Percentiles rank a stretch among this genome's conserved stretches.
Conservation (phyloP, 768 basidiomycete species). For the Ramaria sp. region DNA sequence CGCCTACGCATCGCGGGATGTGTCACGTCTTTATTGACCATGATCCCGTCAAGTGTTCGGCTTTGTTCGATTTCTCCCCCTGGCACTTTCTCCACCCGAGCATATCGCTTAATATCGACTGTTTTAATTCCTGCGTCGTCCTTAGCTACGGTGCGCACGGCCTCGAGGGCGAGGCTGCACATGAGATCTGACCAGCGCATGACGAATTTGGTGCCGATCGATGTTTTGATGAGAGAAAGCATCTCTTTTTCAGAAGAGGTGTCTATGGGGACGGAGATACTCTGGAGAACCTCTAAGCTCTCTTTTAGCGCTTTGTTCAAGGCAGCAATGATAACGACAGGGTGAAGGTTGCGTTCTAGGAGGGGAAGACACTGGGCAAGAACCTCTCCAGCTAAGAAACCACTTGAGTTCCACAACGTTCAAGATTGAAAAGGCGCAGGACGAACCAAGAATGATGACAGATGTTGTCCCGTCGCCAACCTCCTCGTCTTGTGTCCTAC, state of each 20-base stretch:
- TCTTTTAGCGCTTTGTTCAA: slow-evolving; percentile 95
- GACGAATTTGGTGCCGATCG: slow-evolving; percentile 97
- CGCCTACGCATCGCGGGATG: slow-evolving; percentile 93
- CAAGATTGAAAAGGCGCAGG: background rate
- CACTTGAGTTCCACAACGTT: background rate
- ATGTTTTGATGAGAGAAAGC: slow-evolving; percentile 95
- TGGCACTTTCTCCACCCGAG: slow-evolving; percentile 93
- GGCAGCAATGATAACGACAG: slow-evolving; percentile 96
- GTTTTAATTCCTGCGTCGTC: slow-evolving; percentile 71
- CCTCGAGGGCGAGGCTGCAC: slow-evolving; percentile 89
- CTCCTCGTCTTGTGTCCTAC: slow-evolving; percentile 96
- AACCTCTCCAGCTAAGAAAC: slow-evolving; percentile 76
- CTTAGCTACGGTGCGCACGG: slow-evolving; percentile 78
- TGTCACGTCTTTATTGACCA: slow-evolving; percentile 98
- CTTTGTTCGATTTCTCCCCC: slow-evolving; percentile 97
- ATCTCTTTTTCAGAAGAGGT: slow-evolving; percentile 77
- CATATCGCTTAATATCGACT: slow-evolving; percentile 97
- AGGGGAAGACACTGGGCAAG: slow-evolving; percentile 89
- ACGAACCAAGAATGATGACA: slow-evolving; percentile 89
- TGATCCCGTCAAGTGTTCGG: slow-evolving; percentile 76
- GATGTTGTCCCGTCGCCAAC: slow-evolving; percentile 98
- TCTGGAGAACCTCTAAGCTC: slow-evolving; percentile 79
- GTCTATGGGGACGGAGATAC: slow-evolving; percentile 86
- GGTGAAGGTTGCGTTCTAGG: slow-evolving; percentile 95
- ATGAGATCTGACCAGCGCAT: slow-evolving; percentile 95